A percentile compares a stretch with the other conserved stretches of the same genome.
These are phyloP conservation scores for Colletotrichum chlorophyti DNA, from an alignment of 2,329 filamentous ascomycete genomes.

Conservation along the genomic window DNA sequence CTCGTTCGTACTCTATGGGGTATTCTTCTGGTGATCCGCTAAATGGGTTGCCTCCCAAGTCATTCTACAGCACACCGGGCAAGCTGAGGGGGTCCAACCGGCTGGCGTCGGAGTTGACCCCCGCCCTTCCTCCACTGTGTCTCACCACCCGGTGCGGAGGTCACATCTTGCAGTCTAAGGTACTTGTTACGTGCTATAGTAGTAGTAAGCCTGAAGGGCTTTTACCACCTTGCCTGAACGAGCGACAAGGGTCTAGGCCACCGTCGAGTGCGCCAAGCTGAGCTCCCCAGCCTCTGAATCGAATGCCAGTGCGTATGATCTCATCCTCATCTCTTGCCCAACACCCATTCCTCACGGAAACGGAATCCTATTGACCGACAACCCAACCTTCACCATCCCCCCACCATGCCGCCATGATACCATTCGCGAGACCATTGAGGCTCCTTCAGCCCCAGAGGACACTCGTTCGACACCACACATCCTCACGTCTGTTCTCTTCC, in stretches of 20 bases:
- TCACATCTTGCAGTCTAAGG: too few species aligned
- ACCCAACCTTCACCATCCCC: background rate
- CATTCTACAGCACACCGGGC: too few species aligned
- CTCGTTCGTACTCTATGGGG: too few species aligned
- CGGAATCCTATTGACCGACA: constrained; percentile 8
- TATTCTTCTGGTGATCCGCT: too few species aligned
- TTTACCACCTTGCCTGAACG: too few species aligned
- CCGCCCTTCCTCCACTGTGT: constrained; percentile 5
- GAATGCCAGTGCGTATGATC: constrained; percentile 9
- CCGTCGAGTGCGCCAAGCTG: constrained; percentile 11
- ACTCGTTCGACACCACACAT: constrained; percentile 7
- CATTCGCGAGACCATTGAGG: constrained; percentile 46
- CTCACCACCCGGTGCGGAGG: constrained; percentile 6
- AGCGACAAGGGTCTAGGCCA: background rate
- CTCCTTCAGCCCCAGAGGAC: constrained; percentile 35
- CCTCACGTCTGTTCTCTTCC: constrained; percentile 15
- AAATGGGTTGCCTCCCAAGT: too few species aligned
- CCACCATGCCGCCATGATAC: constrained; percentile 56
- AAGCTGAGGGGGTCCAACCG: background rate
- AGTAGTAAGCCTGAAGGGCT: too few species aligned
- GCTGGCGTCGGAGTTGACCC: constrained; percentile 17
- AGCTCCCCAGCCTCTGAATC: too few species aligned
- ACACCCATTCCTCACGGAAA: background rate
- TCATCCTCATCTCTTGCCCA: constrained; percentile 10
- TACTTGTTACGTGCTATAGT: too few species aligned